Conservation (phyloP, 1,284 basidiomycete genomes). For the Fomitopsis pinicola region DNA sequence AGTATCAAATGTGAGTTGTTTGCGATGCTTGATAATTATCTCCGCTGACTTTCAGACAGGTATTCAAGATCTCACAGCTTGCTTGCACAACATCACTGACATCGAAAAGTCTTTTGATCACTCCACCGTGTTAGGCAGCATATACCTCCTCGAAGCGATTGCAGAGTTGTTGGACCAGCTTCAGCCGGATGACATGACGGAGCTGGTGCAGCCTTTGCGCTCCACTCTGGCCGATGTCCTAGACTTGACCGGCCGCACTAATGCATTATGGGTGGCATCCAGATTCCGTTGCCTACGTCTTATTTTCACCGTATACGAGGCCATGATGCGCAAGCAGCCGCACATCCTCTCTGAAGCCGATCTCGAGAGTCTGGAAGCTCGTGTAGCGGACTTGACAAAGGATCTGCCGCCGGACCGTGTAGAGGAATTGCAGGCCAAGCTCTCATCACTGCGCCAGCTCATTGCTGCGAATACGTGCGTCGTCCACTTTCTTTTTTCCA, state of each 20-base stretch:
- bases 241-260: neutral
- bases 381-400: neutral
- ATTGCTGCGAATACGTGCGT: neutral
- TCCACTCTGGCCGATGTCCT: neutral
- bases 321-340: neutral
- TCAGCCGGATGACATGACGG: neutral
- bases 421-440: neutral
- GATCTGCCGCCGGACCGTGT: neutral
- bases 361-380: neutral
- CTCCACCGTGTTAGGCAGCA: neutral
- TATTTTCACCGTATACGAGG: neutral
- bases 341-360: neutral
- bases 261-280: too few species aligned
- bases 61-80: neutral
- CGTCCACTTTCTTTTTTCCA: neutral
- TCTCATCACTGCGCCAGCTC: constrained; percentile 34
- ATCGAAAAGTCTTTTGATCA: neutral
- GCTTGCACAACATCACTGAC: neutral
- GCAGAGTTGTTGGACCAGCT: neutral
- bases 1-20: neutral
- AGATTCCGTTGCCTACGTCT: neutral
- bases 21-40: neutral
- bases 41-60: neutral
- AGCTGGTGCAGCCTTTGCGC: neutral
- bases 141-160: neutral